These are phyloP conservation scores for Sclerotinia trifoliorum DNA, from an alignment of 2,329 filamentous ascomycete genomes.

Conservation along the genomic window DNA sequence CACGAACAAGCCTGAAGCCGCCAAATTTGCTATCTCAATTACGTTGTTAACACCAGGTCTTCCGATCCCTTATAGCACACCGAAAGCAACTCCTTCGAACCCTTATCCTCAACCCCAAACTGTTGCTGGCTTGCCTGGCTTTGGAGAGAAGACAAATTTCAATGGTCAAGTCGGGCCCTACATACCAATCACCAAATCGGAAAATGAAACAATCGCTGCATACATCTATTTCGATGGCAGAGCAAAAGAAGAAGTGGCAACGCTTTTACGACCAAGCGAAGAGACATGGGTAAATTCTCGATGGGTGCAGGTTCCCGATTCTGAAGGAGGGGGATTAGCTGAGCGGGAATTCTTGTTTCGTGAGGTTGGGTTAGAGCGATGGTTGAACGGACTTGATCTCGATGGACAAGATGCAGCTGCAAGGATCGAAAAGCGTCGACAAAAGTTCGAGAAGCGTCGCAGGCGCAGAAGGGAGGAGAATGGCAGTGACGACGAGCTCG, in stretches of 20 bases:
- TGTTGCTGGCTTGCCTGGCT: conserved; percentile 68
- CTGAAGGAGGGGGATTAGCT: conserved; percentile 88
- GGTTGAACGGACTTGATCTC: conserved; percentile 95
- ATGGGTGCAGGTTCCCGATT: conserved; percentile 91
- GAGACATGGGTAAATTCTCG: conserved; percentile 99
- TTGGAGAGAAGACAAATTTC: conserved; percentile 52
- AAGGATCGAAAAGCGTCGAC: conserved; percentile 82
- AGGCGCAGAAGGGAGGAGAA: conserved; percentile 57
- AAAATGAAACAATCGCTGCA: conserved; percentile 95
- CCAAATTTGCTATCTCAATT: conserved; percentile 97
- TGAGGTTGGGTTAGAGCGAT: conserved; percentile 91
- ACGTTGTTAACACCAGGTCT: conserved; percentile 87
- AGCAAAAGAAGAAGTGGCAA: conserved; percentile 94
- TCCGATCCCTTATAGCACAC: conserved; percentile 87
- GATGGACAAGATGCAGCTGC: conserved; percentile 88
- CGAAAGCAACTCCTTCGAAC: conserved; percentile 72
- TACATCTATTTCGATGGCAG: conserved; percentile 99
- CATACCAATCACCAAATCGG: conserved; percentile 84
- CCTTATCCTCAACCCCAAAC: conserved; percentile 79
- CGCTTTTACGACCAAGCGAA: conserved; percentile 83
- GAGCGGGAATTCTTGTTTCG: conserved; percentile 97
- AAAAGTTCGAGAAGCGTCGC: conserved; percentile 71
- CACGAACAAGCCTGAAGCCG: conserved; percentile 77
- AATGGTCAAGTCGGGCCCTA: conserved; percentile 72
- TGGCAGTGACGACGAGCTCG: conserved; percentile 49